These are phyloP conservation scores for Cutaneotrichosporon dermatis DNA, from an alignment of 1,284 basidiomycete species.

Conservation along the genomic window DNA sequence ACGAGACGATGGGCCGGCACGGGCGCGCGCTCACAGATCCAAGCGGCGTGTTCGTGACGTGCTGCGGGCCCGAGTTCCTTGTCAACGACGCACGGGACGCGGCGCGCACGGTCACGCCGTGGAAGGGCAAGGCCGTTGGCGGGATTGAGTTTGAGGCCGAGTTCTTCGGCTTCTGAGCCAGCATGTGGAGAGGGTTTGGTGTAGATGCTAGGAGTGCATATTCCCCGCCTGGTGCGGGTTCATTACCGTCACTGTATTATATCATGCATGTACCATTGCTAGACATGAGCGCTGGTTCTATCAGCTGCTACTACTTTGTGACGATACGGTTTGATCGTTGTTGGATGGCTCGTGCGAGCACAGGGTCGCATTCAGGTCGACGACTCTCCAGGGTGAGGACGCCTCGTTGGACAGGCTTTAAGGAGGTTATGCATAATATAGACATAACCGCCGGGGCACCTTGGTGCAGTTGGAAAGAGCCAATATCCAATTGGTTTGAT, in stretches of 20 bases:
- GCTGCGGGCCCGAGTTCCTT: slow-evolving; percentile 41
- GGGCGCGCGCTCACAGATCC: slow-evolving; percentile 20
- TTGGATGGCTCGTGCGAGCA: too few relatives aligned
- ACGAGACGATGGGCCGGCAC: slow-evolving; percentile 25
- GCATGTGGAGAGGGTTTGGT: not conserved
- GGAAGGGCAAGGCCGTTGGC: slow-evolving; percentile 29
- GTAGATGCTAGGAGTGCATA: not conserved
- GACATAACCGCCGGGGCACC: too few relatives aligned
- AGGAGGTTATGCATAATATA: too few relatives aligned
- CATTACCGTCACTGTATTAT: not conserved
- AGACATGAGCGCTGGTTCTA: not conserved
- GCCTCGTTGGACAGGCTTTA: too few relatives aligned
- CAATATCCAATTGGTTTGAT: too few relatives aligned
- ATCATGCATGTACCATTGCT: not conserved
- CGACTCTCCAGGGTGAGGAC: too few relatives aligned
- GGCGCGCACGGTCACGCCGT: slow-evolving; percentile 22
- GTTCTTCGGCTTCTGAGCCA: slow-evolving; percentile 35
- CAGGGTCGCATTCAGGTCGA: too few relatives aligned
- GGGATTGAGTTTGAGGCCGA: slow-evolving; percentile 45
- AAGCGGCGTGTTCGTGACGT: slow-evolving; percentile 33
- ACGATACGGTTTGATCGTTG: too few relatives aligned
- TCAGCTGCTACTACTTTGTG: too few relatives aligned
- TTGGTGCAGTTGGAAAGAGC: too few relatives aligned
- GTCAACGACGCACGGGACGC: slow-evolving; percentile 32
- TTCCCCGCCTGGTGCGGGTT: not conserved